Conservation (phyloP, 768 basidiomycete species). For the Suillus discolor region DNA sequence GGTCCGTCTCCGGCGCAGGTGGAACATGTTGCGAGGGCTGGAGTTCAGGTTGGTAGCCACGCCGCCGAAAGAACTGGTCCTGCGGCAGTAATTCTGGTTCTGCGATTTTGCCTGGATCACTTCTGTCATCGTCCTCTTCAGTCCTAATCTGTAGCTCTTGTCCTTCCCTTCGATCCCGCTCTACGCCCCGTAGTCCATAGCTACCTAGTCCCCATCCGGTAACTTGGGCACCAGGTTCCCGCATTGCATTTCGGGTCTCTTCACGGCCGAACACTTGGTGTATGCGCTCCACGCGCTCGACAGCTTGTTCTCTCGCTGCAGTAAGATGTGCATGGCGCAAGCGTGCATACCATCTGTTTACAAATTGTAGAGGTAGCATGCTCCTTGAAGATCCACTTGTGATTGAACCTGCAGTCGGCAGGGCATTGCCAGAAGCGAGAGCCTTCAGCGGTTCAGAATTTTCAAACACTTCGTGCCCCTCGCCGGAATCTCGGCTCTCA, state of each 20-base stretch:
- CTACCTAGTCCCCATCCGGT: constrained; percentile 77
- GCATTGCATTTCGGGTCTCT: constrained; percentile 20
- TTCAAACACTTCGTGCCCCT: background rate
- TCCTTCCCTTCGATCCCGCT: constrained; percentile 32
- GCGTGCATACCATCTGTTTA: constrained; percentile 58
- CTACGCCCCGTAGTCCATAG: constrained; percentile 49
- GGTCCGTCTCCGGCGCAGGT: constrained; percentile 9
- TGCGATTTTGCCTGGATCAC: background rate
- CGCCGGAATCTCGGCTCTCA: background rate
- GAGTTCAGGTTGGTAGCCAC: constrained; percentile 9
- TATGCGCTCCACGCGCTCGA: constrained; percentile 66
- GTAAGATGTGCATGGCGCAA: constrained; percentile 71
- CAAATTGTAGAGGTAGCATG: constrained; percentile 26
- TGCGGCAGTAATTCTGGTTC: constrained; percentile 18
- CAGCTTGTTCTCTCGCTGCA: constrained; percentile 72
- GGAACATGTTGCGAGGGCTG: constrained; percentile 11
- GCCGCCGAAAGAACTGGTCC: constrained; percentile 17
- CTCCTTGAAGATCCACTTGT: background rate
- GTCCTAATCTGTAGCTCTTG: constrained; percentile 16
- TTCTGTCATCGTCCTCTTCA: constrained; percentile 26
- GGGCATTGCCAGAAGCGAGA: constrained; percentile 6
- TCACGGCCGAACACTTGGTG: constrained; percentile 56
- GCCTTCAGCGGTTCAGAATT: constrained; percentile 17
- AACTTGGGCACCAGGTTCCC: constrained; percentile 31
- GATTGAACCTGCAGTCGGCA: background rate